Percentiles rank a stretch among this genome's conserved stretches.
These are phyloP conservation scores for Boeremia exigua DNA, from an alignment of 2,329 filamentous ascomycete species.

Conservation along the genomic window DNA sequence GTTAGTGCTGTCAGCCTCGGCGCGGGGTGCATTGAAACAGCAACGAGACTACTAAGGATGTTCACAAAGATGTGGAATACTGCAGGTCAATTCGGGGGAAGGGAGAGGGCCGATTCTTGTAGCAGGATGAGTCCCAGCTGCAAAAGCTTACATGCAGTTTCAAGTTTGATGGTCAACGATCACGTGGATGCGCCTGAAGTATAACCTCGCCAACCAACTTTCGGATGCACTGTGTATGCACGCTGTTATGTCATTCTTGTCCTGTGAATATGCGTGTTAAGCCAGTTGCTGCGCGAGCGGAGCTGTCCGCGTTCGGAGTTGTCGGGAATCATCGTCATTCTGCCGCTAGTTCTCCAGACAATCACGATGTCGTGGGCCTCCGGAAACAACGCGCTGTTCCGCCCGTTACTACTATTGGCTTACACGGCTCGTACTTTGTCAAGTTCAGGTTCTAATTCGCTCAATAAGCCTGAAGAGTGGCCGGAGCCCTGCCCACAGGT, in stretches of 20 bases:
- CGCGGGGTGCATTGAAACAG: constrained; percentile 1
- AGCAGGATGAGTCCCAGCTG: no score
- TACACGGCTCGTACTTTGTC: neutral
- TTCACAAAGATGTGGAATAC: no score
- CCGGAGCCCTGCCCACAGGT: neutral
- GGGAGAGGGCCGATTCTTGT: no score
- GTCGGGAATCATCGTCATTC: constrained; percentile 10
- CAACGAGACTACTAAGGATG: neutral
- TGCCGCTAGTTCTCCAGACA: constrained; percentile 13
- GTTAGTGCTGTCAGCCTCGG: constrained; percentile 7
- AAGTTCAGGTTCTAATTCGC: neutral
- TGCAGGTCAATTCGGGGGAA: no score
- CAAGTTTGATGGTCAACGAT: no score
- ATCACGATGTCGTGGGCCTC: constrained; percentile 7
- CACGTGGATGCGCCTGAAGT: no score
- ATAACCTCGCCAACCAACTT: no score
- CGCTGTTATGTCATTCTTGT: constrained; percentile 1
- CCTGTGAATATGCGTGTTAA: neutral
- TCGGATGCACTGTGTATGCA: neutral
- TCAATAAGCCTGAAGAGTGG: neutral
- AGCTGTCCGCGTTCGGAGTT: neutral
- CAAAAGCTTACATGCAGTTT: no score
- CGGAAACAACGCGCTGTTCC: constrained; percentile 3
- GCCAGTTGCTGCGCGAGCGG: no score
- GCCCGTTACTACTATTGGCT: neutral